Conservation (phyloP, 2,329 filamentous ascomycete species). For the Aspergillus proliferans region DNA sequence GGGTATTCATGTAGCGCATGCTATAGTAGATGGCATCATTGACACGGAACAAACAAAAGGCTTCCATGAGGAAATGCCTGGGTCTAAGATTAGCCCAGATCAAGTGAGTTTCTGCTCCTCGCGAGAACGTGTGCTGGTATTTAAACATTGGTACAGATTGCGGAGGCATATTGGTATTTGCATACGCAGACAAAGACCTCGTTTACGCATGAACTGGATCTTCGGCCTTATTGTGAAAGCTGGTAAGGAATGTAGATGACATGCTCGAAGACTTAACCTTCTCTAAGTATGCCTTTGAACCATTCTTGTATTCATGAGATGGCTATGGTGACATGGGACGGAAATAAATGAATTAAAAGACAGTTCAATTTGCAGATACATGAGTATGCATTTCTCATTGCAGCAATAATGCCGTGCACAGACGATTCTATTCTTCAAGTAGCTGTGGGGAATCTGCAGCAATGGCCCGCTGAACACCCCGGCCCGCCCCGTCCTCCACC, state of each 20-base stretch:
- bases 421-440: too few species aligned
- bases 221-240: conserved; percentile 28
- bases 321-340: too few species aligned
- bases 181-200: conserved; percentile 48
- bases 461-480: too few species aligned
- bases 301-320: too few species aligned
- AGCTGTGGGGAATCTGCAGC: too few species aligned
- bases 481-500: too few species aligned
- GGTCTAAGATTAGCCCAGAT: conserved; percentile 47
- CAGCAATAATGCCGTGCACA: too few species aligned
- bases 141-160: conserved; percentile 36
- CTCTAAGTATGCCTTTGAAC: too few species aligned
- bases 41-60: conserved; percentile 47
- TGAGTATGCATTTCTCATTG: too few species aligned
- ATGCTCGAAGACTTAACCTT: too few species aligned
- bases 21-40: conserved; percentile 52
- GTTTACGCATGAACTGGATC: conserved; percentile 52
- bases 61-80: conserved; percentile 29
- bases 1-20: conserved; percentile 52
- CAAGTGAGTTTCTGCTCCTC: conserved; percentile 30
- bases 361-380: too few species aligned
- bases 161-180: conserved; percentile 51
- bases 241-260: conserved; percentile 8
- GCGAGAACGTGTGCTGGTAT: neutral
- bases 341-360: too few species aligned